Evolutionary conservation across 345 rosid species (phyloP).

Genomic region (Citrus mangshanensis): DNA sequence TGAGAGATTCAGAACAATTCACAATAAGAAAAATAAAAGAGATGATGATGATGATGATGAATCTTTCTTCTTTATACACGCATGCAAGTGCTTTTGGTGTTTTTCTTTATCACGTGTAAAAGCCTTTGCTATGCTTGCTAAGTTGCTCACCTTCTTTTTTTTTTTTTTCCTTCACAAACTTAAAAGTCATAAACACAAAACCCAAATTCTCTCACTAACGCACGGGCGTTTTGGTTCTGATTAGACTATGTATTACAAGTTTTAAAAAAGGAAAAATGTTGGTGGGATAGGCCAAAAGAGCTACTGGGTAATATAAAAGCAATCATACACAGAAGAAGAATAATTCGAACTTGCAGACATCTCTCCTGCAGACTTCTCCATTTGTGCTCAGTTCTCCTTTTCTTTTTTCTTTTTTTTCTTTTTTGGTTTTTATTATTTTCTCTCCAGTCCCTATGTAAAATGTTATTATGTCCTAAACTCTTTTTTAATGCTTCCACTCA

Average conservation of each 20-base stretch:
- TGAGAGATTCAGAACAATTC: conserved; percentile 12
- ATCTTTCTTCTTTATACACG: conserved; percentile 74
- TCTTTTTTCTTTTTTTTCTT: background rate
- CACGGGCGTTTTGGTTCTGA: background rate
- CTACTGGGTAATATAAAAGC: conserved; percentile 38
- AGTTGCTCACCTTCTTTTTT: too few species aligned
- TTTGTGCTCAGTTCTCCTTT: conserved; percentile 21
- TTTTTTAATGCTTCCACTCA: background rate
- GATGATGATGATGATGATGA: conserved; percentile 51
- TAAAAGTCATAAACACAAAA: too few species aligned
- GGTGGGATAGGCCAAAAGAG: conserved; percentile 24
- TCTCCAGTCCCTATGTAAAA: conserved; percentile 23
- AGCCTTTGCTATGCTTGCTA: conserved; percentile 29
- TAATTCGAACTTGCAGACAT: conserved; percentile 74
- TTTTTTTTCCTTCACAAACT: conserved; percentile 1
- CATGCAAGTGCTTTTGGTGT: conserved; percentile 92
- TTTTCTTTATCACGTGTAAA: conserved; percentile 97
- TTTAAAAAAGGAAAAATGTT: background rate
- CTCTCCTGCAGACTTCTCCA: conserved; percentile 44
- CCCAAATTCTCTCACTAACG: too few species aligned
- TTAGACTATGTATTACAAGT: background rate
- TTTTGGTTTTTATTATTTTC: background rate
- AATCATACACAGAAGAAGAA: conserved; percentile 67
- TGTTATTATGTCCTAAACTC: background rate
- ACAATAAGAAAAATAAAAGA: background rate